phyloP scores from a whole-genome alignment of 2,329 filamentous ascomycete species.

The Fusarium coicis region DNA sequence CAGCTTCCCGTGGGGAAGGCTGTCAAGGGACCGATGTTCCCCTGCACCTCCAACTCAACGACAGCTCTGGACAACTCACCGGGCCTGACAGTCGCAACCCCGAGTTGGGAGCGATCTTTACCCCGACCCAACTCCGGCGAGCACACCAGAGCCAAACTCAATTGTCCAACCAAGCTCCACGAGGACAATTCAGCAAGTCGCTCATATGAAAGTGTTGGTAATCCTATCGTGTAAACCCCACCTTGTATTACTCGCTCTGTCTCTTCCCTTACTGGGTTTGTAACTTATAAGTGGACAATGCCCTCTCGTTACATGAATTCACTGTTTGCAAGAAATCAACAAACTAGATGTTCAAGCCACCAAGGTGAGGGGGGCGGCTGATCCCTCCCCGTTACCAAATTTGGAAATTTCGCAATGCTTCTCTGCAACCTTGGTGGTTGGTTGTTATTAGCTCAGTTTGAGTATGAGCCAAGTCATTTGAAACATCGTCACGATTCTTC shows the following conservation, averaged over 20 bases:
- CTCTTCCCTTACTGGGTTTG: background rate
- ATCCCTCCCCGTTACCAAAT: conserved; percentile 8
- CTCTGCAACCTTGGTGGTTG: conserved; percentile 4
- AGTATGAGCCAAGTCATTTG: background rate
- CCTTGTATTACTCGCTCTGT: background rate
- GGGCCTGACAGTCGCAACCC: conserved; percentile 24
- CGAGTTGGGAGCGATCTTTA: conserved; percentile 20
- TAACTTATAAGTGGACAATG: background rate
- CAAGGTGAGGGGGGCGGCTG: conserved; percentile 12
- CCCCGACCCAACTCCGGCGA: conserved; percentile 32
- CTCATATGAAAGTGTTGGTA: conserved; percentile 24
- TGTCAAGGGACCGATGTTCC: conserved; percentile 28
- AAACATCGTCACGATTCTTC: background rate
- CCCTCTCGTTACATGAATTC: conserved; percentile 1
- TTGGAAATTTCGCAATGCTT: conserved; percentile 7
- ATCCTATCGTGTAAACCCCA: conserved; percentile 26
- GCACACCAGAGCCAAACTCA: conserved; percentile 22
- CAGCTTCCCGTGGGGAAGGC: conserved; percentile 22
- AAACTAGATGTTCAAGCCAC: background rate
- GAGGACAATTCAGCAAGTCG: conserved; percentile 13
- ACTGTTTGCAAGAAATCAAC: background rate
- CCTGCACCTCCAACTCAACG: background rate
- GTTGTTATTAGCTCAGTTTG: conserved; percentile 1
- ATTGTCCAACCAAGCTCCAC: conserved; percentile 22
- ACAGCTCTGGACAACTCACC: conserved; percentile 14